Evolutionary conservation across 225 moss, liverwort and hornwort genomes (phyloP), one percentile per base, ranked within the genome.

Genomic region (Anthoceros angustus): DNA sequence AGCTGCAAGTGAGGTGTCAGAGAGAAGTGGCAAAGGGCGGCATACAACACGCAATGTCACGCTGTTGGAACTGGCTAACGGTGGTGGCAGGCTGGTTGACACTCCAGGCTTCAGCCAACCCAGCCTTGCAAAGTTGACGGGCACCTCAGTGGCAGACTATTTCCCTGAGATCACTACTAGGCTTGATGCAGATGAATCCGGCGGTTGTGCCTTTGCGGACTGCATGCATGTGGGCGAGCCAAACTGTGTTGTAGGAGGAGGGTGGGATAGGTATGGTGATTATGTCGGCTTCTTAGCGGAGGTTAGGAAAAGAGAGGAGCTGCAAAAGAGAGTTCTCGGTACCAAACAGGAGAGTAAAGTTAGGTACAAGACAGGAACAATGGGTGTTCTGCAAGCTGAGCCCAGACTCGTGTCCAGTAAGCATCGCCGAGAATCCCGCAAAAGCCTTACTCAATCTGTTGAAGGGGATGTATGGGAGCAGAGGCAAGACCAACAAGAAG

Each of bases 81-180:
- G 87, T 41, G 82, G 70, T 71, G 98, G 98, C 24, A 71, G 77
- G 43, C 89, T 98, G 72, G 98, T 91, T 60, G 98, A 98, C 78
- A 89, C 98, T 7, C 98, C 98, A 65, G 98, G 98, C 11, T 98
- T 98, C 73, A 98, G 92, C 73, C 98, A 90, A 79, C 98, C 98
- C 38, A 92, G 87, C 66, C 70, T 98, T 61, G 81, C 85, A 67
- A 82, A 78, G 75, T 88, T 98, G 73, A 85, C 87, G 2, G 81
- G 85, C 77, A 71, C 82, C 61, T 77, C 82, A 63, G 70, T 98
- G 62, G 77, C 88, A 66, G 73, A 86, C 64, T 80, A 88, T 62
- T 98, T 91, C 25, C 98, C 98, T 42, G 98, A 98, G 91, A 90
- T 94, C 60, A 20, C 60, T n/a, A 45, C 23, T 0, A 79, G 77